Base-by-base conservation (phyloP, 2,329 filamentous ascomycete genomes). In the Magnaporthiopsis poae region DNA sequence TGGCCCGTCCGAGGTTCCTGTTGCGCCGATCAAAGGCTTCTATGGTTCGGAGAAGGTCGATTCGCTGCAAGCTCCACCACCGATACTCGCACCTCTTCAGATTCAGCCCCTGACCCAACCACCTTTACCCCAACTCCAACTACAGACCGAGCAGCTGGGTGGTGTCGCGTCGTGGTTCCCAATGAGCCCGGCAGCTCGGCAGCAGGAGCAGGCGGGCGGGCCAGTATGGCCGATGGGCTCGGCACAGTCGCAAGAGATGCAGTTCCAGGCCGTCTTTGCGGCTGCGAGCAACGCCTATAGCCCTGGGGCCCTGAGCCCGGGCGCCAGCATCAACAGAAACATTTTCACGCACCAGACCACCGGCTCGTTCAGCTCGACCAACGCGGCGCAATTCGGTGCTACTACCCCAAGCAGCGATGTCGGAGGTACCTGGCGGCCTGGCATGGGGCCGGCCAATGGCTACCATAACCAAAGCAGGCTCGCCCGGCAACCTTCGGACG, bases 401-500 rank as follows among this genome's bases (percentile, higher is more conserved):
- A 66, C 64, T 15, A 67, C 67, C 18, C 68, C 67, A 36, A 67
- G 60, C 46, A 60, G 60, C 60, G 71, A 73, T 27, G 52, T 70
- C 27, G 72, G 71, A 36, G 71, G 70, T 36, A 76, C 77, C 0
- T 61, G 77, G 52, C 73, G 75, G 4, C 77, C 77, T 12, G 74
- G 74, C 13, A 74, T 77, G 72, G 0, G 75, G 76, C 33, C 68
- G 74, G 25, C 7, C 8, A 12, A n/a, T 18, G n/a, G 35, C 1
- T 79, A 74, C 69, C 79, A 77, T 68, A 78, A 76, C 69, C 79
- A 77, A 67, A 75, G 77, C 15, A 75, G 78, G 65, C 68, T 78
- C 27, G 71, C 76, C 33, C 77, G 75, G 29, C 74, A 77, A 65
- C 75, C 76, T 0, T 75, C 77, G 0, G 72, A 76, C 18, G 75